phyloP scores from a whole-genome alignment of 441 rosid species.

The Erodium trifolium region DNA sequence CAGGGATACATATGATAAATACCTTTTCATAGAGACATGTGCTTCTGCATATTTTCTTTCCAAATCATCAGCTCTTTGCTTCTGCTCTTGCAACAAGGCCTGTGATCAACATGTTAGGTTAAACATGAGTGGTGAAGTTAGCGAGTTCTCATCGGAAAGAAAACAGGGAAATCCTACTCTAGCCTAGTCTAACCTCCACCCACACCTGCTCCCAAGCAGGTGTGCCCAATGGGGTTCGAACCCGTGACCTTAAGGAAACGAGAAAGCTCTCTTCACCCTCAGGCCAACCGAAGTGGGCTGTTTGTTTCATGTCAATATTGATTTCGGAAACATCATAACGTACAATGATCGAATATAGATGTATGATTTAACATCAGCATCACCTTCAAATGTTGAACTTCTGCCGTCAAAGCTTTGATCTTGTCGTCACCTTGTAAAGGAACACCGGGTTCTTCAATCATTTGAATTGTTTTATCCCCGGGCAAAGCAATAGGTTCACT shows the following conservation, averaged over 20 bases:
- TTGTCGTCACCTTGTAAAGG: conserved; percentile 4
- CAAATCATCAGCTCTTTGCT: conserved; percentile 62
- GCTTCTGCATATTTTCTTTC: conserved; percentile 60
- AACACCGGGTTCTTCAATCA: neutral
- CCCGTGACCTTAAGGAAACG: no score
- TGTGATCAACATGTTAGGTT: conserved; percentile 17
- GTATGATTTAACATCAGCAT: neutral
- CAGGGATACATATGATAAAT: neutral
- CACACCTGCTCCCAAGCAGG: no score
- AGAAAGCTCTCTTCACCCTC: no score
- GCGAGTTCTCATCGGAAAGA: neutral
- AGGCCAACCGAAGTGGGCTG: no score
- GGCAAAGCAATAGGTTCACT: neutral
- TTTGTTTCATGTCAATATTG: no score
- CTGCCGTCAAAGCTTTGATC: neutral
- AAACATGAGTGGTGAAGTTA: neutral
- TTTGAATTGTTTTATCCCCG: neutral
- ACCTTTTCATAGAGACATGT: conserved; percentile 72
- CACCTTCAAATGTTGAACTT: conserved; percentile 7
- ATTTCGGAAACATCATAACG: no score
- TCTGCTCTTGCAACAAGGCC: conserved; percentile 56
- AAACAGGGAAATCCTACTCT: no score
- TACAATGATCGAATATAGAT: no score
- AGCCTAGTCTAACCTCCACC: no score
- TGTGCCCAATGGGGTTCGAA: no score